A percentile compares a stretch with the other conserved stretches of the same genome.
Evolutionary conservation across 495 filamentous ascomycete genomes (phyloP).

Genomic region (Talaromyces stipitatus): DNA sequence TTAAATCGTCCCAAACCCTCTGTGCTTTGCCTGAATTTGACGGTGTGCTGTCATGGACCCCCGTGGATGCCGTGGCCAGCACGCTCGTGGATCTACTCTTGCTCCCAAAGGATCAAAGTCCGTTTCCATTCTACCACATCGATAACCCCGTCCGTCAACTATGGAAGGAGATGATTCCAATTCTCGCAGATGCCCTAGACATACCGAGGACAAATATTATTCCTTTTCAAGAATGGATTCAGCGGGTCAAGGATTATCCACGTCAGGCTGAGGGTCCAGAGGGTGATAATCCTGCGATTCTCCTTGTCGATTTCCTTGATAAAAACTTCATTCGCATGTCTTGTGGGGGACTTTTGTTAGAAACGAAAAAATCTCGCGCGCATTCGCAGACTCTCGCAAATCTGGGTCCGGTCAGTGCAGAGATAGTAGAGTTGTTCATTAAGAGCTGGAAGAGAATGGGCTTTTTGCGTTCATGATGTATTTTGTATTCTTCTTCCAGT

Average conservation of each 20-base stretch:
- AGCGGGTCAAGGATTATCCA: slow-evolving; percentile 27
- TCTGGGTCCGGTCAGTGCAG: slow-evolving; percentile 29
- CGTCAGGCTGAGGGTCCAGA: slow-evolving; percentile 7
- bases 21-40: slow-evolving; percentile 27
- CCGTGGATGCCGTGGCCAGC: slow-evolving; percentile 31
- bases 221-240: slow-evolving; percentile 39
- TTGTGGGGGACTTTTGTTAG: slow-evolving; percentile 44
- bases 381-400: slow-evolving; percentile 32
- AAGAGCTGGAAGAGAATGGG: slow-evolving; percentile 32
- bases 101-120: slow-evolving; percentile 5
- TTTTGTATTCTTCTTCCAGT: too few species aligned
- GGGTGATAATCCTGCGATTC: slow-evolving; percentile 37
- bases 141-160: slow-evolving; percentile 40
- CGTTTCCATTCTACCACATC: slow-evolving; percentile 39
- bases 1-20: slow-evolving; percentile 38
- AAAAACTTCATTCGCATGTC: slow-evolving; percentile 44
- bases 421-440: slow-evolving; percentile 33
- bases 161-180: slow-evolving; percentile 26
- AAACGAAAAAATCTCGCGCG: slow-evolving; percentile 26
- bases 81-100: slow-evolving; percentile 23
- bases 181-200: slow-evolving; percentile 33
- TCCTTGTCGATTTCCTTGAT: slow-evolving; percentile 42
- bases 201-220: slow-evolving; percentile 28
- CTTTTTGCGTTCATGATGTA: too few species aligned
- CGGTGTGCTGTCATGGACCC: slow-evolving; percentile 31